Evolutionary conservation across 2,329 filamentous ascomycete species (phyloP), one percentile per base, ranked within the genome.

Genomic region (Diaporthe capsici): DNA sequence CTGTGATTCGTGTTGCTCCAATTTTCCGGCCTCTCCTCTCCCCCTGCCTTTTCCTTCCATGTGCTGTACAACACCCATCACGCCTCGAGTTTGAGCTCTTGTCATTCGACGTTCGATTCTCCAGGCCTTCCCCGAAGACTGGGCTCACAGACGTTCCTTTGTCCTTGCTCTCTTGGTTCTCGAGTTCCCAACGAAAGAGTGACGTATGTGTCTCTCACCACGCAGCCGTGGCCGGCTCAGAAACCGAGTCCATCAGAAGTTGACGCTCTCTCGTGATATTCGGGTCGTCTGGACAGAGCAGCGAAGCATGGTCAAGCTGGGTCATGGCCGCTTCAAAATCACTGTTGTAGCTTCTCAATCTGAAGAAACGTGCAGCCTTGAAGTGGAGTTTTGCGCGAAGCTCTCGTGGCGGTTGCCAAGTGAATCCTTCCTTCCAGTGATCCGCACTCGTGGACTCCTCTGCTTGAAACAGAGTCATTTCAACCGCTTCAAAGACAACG

Each of bases 281-380:
- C 22, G 58, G n/a, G 3, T 61, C 37, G 9, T 28, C 58, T 42
- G 37, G n/a, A 4, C 12, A 17, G 12, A 61, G 58, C 17, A 5
- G 17, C 15, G 34, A 31, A 34, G 60, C 60, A 2, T 31, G 3
- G 2, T 47, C 25, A 17, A 63, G 15, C 1, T 12, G 3, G 8
- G 0, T 0, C 7, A 20, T 28, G n/a, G 39, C 42, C 20, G 2
- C 7, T 6, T 13, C 2, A 42, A 4, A 12, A 31, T 47, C 2
- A 0, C 0, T 0, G 25, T 0, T 8, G 8, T 31, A 2, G 25
- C 17, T 17, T 34, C 17, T 22, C 2, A 22, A 17, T 9, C 25
- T 49, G 3, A 13, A 17, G 15, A 49, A 22, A 13, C 39, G 25
- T 4, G 39, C 61, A 1, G 1, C 15, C 4, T 5, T 34, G 17